These are phyloP conservation scores for Cladophialophora exuberans DNA, from an alignment of 2,329 filamentous ascomycete species.

Conservation along the genomic window DNA sequence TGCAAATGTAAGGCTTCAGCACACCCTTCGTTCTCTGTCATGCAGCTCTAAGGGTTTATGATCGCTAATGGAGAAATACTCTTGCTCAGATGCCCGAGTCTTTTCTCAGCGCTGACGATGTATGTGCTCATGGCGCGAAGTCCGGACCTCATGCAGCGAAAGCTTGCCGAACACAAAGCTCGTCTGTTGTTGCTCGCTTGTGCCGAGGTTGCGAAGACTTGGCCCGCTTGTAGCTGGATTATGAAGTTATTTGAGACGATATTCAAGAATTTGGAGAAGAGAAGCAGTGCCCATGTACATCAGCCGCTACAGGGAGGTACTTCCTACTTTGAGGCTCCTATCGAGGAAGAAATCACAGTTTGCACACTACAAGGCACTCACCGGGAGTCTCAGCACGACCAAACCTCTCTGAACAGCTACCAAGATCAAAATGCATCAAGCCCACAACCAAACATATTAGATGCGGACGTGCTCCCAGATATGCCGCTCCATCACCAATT, in stretches of 20 bases:
- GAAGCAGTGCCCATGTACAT: too few species aligned
- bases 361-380: neutral
- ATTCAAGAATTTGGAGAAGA: slow-evolving; percentile 12
- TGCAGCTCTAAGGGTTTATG: neutral
- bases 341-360: neutral
- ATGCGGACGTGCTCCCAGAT: neutral
- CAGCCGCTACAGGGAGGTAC: too few species aligned
- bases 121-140: slow-evolving; percentile 32
- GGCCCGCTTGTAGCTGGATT: slow-evolving; percentile 35
- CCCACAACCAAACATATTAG: neutral
- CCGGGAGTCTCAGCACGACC: neutral
- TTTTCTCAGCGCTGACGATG: slow-evolving; percentile 31
- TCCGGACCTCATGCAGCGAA: slow-evolving; percentile 25
- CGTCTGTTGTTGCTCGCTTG: slow-evolving; percentile 32
- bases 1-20: slow-evolving; percentile 12
- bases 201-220: slow-evolving; percentile 30
- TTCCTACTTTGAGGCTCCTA: too few species aligned
- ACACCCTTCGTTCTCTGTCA: too few species aligned
- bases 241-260: slow-evolving; percentile 18
- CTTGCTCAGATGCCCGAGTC: slow-evolving; percentile 26
- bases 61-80: too few species aligned
- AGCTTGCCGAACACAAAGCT: slow-evolving; percentile 34
- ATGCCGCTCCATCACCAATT: slow-evolving; percentile 12
- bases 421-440: neutral
- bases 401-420: neutral